Conservation (phyloP, 805 yeast genomes). For the Starmerella riodocensis region DNA sequence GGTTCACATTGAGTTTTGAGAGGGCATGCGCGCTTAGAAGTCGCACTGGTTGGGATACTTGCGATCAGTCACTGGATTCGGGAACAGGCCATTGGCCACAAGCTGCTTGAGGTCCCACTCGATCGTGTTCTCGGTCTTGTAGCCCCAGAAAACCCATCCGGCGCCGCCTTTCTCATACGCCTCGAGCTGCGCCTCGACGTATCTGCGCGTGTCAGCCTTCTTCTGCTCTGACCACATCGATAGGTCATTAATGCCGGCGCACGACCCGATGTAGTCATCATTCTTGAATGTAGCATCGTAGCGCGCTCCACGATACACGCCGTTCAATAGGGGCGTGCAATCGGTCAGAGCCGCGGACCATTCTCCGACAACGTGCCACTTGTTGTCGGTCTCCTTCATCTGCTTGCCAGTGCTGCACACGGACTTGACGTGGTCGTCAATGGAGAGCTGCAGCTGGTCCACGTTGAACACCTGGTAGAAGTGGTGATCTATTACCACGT, state of each 20-base stretch:
- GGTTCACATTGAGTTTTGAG: no score
- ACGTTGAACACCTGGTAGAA: conserved; percentile 74
- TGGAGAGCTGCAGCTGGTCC: conserved; percentile 42
- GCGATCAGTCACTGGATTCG: conserved; percentile 64
- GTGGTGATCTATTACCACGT: conserved; percentile 75
- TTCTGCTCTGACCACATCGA: conserved; percentile 45
- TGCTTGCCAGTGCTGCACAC: conserved; percentile 42
- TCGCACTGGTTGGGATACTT: conserved; percentile 57
- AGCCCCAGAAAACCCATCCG: conserved; percentile 93
- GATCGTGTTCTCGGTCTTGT: conserved; percentile 69
- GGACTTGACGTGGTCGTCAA: conserved; percentile 47
- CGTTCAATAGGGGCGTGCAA: conserved; percentile 80
- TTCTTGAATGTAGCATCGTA: conserved; percentile 51
- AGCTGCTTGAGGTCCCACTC: conserved; percentile 78
- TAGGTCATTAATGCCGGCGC: conserved; percentile 39
- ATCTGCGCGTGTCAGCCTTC: conserved; percentile 47
- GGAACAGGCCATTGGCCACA: conserved; percentile 49
- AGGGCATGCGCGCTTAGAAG: no score
- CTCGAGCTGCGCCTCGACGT: conserved; percentile 82
- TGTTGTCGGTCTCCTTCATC: conserved; percentile 36
- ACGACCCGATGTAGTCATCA: conserved; percentile 42
- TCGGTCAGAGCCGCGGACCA: conserved; percentile 89
- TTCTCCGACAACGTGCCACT: conserved; percentile 75
- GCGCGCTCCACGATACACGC: conserved; percentile 72
- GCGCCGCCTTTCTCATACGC: conserved; percentile 47